phyloP scores from a whole-genome alignment of 495 filamentous ascomycete genomes.

The Penicillium steckii region DNA sequence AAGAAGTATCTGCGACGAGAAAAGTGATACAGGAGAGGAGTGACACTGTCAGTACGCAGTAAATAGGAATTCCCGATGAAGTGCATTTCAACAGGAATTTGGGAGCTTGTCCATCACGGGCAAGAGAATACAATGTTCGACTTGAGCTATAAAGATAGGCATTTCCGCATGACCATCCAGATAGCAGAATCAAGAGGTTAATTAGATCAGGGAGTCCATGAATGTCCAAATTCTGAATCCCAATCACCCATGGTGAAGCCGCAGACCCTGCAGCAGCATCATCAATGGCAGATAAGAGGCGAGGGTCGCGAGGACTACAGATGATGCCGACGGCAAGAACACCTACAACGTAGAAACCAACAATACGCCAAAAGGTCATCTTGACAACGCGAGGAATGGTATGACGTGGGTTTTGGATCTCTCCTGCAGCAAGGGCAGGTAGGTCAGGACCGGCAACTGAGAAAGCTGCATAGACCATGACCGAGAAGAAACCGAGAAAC shows the following conservation, averaged over 20 bases:
- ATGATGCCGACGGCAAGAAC: slow-evolving; percentile 53
- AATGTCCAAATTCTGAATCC: slow-evolving; percentile 58
- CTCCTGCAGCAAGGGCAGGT: slow-evolving; percentile 77
- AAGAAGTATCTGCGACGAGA: slow-evolving; percentile 56
- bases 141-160: slow-evolving; percentile 74
- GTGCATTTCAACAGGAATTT: slow-evolving; percentile 31
- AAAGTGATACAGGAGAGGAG: slow-evolving; percentile 60
- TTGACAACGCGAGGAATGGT: slow-evolving; percentile 76
- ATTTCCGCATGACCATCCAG: slow-evolving; percentile 68
- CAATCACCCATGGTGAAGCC: slow-evolving; percentile 57
- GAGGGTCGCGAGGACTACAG: slow-evolving; percentile 45
- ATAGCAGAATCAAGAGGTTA: slow-evolving; percentile 68
- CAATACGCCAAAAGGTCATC: slow-evolving; percentile 80
- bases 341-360: slow-evolving; percentile 70
- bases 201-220: slow-evolving; percentile 65
- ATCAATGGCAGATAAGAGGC: slow-evolving; percentile 53
- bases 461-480: slow-evolving; percentile 45
- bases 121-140: slow-evolving; percentile 74
- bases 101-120: slow-evolving; percentile 65
- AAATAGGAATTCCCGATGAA: slow-evolving; percentile 56
- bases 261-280: slow-evolving; percentile 40
- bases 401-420: slow-evolving; percentile 71
- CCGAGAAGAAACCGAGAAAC: slow-evolving; percentile 42
- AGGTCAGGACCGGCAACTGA: slow-evolving; percentile 61
- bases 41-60: slow-evolving; percentile 54